Conservation (phyloP, 331 rosid genomes). For the Dryas integrifolia region DNA sequence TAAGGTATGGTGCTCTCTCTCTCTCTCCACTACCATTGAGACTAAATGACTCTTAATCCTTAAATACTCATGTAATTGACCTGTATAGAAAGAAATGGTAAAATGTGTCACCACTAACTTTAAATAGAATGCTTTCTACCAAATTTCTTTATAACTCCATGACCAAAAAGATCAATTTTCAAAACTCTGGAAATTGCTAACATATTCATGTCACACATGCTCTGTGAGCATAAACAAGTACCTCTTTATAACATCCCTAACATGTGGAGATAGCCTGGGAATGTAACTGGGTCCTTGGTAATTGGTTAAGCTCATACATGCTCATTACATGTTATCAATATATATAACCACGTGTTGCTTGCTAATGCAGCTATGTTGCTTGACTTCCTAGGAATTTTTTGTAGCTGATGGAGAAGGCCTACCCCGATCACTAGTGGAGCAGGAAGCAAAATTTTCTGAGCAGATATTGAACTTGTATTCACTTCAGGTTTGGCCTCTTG, state of each 20-base stretch:
- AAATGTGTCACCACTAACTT: not conserved
- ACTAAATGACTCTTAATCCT: not conserved
- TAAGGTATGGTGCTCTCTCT: slow-evolving; percentile 35
- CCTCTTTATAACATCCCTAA: not conserved
- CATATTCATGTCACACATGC: not conserved
- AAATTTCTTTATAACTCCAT: not conserved
- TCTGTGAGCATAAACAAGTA: not conserved
- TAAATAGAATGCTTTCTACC: not conserved
- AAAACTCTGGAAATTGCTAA: not conserved
- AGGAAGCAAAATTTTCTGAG: slow-evolving; percentile 45
- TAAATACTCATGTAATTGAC: not conserved
- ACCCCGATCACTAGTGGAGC: slow-evolving; percentile 42
- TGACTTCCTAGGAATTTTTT: slow-evolving; percentile 46
- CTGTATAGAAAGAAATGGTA: not conserved
- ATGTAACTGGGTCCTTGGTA: not conserved
- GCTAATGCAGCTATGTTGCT: slow-evolving; percentile 12
- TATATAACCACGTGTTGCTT: not conserved
- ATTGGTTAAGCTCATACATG: not conserved
- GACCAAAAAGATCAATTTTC: not conserved
- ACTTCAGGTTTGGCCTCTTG: slow-evolving; percentile 43
- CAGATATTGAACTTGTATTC: slow-evolving; percentile 45
- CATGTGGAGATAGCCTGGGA: not conserved
- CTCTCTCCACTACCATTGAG: not conserved
- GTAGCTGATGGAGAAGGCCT: slow-evolving; percentile 58
- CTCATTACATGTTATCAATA: not conserved